Conservation (phyloP, 108 stramenopile genomes). For the Nitzschia inconspicua region DNA sequence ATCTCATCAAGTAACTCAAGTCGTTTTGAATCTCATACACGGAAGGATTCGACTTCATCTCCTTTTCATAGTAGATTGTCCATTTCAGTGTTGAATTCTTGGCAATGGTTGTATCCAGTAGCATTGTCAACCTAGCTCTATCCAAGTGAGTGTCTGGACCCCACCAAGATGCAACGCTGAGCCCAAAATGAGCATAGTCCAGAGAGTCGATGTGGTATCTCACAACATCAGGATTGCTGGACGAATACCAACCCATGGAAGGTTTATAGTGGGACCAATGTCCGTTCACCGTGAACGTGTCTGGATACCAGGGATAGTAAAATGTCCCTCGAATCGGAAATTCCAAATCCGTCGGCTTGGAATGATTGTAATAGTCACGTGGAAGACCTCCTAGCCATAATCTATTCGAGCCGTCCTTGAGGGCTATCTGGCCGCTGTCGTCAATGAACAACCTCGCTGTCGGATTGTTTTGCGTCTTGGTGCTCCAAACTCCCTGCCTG, state of each 20-base stretch:
- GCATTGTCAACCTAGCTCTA: conserved; percentile 10
- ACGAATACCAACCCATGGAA: conserved; percentile 13
- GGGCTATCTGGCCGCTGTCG: conserved; percentile 7
- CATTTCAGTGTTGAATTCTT: conserved; percentile 16
- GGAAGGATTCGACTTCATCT: conserved; percentile 1
- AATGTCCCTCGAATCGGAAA: conserved; percentile 19
- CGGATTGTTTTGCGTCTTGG: neutral
- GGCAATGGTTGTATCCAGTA: conserved; percentile 10
- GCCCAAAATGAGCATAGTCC: conserved; percentile 18
- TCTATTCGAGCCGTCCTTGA: neutral
- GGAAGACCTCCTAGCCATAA: conserved; percentile 19
- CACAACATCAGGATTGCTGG: conserved; percentile 1
- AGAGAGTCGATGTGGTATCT: conserved; percentile 18
- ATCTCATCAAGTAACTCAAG: conserved; percentile 31
- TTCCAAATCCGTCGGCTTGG: neutral
- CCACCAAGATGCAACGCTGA: conserved; percentile 28
- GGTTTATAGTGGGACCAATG: conserved; percentile 1
- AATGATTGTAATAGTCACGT: neutral
- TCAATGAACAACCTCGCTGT: neutral
- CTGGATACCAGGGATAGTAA: conserved; percentile 24
- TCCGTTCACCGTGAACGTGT: conserved; percentile 22
- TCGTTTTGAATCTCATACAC: conserved; percentile 11
- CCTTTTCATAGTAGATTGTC: conserved; percentile 31
- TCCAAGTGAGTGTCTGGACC: conserved; percentile 18
- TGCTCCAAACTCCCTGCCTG: neutral